Base-by-base conservation (phyloP, 768 basidiomycete genomes). In the Trametes meyenii region DNA sequence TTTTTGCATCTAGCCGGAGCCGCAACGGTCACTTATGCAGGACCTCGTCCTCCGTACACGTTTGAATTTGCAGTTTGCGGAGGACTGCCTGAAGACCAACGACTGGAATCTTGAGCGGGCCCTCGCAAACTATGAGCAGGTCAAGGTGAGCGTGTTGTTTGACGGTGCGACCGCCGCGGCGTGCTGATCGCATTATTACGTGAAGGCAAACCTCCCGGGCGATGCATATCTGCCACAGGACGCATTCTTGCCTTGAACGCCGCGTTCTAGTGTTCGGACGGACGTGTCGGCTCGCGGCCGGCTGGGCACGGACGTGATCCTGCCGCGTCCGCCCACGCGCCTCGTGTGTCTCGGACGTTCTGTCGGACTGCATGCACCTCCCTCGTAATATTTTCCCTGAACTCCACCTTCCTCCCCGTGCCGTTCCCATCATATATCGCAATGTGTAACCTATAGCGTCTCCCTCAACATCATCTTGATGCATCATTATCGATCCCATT, bases 71-170 rank as follows among this genome's bases (percentile, higher is more conserved):
- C 81, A 84, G 66, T 96, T 85, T 69, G 84, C 94, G 6, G 77
- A 89, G n/a, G 87, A 97, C 61, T 98, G 96, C 71, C 74, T 98
- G 61, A 79, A 84, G 66, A 87, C 86, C 50, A 97, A 96, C 70
- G 85, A 77, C 8, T 98, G 95, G 95, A 85, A 95, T 70, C 67
- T 91, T 52, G 85, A 86, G 46, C 80, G 82, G 60, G 97, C 97
- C 0, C 70, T 94, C 24, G 81, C 82, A 51, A 96, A 96, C 70
- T 98, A 94, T 74, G 86, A 94, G 69, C 82, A 90, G 72, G 90
- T 98, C 68, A 91, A 90, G 84, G 91, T 91, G 65, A 60, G 86
- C 10, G 33, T 33, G 14, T 14, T 24, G 33, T 38, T 33, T 54
- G 51, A 40, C 60, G 62, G 49, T 44, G 14, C 42, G 38, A 54